Evolutionary conservation across 345 rosid genomes (phyloP).

Genomic region (Nephelium lappaceum): DNA sequence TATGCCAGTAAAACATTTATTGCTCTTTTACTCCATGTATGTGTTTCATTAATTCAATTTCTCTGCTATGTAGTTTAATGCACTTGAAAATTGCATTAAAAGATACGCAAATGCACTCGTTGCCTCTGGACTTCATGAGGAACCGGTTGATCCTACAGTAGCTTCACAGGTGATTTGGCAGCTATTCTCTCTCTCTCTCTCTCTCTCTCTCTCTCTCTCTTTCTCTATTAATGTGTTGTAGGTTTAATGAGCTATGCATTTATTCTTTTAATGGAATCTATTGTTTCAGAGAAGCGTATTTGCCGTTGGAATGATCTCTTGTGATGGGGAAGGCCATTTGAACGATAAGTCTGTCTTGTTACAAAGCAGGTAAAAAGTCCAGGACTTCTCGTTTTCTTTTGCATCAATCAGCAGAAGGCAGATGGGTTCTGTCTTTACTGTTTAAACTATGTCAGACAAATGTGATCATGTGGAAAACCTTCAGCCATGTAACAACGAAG

Average conservation of each 20-base stretch:
- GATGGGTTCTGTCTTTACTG: not conserved
- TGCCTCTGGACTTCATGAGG: slow-evolving; percentile 68
- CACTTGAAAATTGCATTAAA: slow-evolving; percentile 67
- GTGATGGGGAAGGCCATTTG: slow-evolving; percentile 93
- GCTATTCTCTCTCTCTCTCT: not conserved
- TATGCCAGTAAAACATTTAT: slow-evolving; percentile 6
- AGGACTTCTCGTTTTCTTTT: slow-evolving; percentile 8
- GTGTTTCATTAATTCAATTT: slow-evolving; percentile 19
- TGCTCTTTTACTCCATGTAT: slow-evolving; percentile 16
- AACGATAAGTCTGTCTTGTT: slow-evolving; percentile 83
- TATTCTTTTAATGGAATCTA: slow-evolving; percentile 32
- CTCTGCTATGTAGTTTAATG: slow-evolving; percentile 51
- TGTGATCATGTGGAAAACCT: not conserved
- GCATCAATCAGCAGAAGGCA: slow-evolving; percentile 12
- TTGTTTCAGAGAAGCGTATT: slow-evolving; percentile 75
- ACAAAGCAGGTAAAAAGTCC: slow-evolving; percentile 80
- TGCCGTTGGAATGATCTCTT: slow-evolving; percentile 89
- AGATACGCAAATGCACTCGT: slow-evolving; percentile 55
- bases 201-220: slow-evolving; percentile 11
- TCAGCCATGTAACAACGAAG: not conserved
- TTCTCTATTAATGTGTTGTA: not conserved
- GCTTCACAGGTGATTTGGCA: slow-evolving; percentile 79
- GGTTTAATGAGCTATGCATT: slow-evolving; percentile 14
- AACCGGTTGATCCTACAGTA: slow-evolving; percentile 78
- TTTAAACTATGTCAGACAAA: not conserved